Evolutionary conservation across 2,329 filamentous ascomycete species (phyloP).

Genomic region (Aspergillus quadrilineatus): DNA sequence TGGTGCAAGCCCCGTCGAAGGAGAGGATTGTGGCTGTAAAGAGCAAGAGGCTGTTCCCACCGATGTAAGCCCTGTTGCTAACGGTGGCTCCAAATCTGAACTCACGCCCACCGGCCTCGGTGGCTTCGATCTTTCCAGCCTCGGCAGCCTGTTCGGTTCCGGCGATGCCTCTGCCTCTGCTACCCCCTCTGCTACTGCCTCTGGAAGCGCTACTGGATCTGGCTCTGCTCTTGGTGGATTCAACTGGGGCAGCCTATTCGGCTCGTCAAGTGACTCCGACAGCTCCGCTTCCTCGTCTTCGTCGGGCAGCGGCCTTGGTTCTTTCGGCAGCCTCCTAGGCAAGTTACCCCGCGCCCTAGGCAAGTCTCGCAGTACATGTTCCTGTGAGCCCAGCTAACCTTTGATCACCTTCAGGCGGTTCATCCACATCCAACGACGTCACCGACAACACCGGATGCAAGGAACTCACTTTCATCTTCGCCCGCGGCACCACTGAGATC

Average conservation of each 20-base stretch:
- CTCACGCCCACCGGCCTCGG: not conserved
- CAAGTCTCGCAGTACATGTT: not conserved
- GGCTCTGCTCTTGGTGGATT: too few relatives aligned
- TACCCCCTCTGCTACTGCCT: not conserved
- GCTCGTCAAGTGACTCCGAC: conserved; percentile 4
- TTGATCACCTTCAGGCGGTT: conserved; percentile 15
- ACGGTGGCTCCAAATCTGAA: not conserved
- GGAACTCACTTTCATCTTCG: conserved; percentile 45
- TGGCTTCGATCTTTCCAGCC: not conserved
- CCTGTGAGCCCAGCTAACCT: not conserved
- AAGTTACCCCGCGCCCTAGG: not conserved
- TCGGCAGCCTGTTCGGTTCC: not conserved
- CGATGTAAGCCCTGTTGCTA: not conserved
- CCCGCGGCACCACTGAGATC: conserved; percentile 43
- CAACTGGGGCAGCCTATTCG: not conserved
- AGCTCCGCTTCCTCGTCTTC: not conserved
- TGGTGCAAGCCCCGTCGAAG: not conserved
- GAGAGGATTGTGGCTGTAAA: not conserved
- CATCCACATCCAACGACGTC: conserved; percentile 41
- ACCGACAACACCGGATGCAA: conserved; percentile 41
- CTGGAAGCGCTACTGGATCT: conserved; percentile 5
- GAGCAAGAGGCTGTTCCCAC: too few relatives aligned
- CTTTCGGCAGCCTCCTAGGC: conserved; percentile 7
- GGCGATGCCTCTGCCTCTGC: not conserved
- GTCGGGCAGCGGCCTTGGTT: not conserved